Evolutionary conservation across 768 basidiomycete species (phyloP), one percentile per base, ranked within the genome.

Genomic region (Crassisporium funariophilum): DNA sequence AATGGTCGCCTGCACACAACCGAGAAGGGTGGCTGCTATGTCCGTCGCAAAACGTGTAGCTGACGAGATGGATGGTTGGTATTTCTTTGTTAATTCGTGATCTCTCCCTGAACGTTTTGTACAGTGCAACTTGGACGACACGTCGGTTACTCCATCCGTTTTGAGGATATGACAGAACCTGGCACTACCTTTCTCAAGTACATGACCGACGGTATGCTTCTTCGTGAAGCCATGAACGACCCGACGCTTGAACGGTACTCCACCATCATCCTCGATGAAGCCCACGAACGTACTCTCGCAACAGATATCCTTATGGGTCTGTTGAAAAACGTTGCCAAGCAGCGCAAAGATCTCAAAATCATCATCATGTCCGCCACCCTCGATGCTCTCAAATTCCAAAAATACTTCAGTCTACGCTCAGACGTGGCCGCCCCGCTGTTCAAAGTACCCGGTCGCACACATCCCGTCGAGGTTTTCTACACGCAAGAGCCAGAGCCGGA

Each of bases 171-270:
- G 90, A 88, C 95, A 34, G 80, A 91, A 56, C 73, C 82, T 0
- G 88, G 90, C 0, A 88, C 86, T 23, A 98, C 97, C 0, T 97
- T 99, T 69, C 76, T 99, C 53, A 98, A 97, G 65, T 98, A 99
- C 73, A 97, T 98, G 95, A 99, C 97, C 12, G 97, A 99, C 58
- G 97, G 95, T 80, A 97, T 98, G 94, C 84, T 92, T 45, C 81
- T 95, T n/a, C 85, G 94, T 15, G 94, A 97, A 72, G 94, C 93
- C 4, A 99, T 98, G 95, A 91, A 95, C 68, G 95, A 98, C 67
- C 88, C 91, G 7, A 78, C 82, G 15, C 80, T 98, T 29, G 74
- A 78, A 20, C 83, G 94, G 3, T 99, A 99, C 66, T 95, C 92
- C 15, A 98, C 95, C 16, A 94, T 99, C 69, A 98, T 99, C 59